Conservation (phyloP, 331 rosid species). For the Quercus tomentella region DNA sequence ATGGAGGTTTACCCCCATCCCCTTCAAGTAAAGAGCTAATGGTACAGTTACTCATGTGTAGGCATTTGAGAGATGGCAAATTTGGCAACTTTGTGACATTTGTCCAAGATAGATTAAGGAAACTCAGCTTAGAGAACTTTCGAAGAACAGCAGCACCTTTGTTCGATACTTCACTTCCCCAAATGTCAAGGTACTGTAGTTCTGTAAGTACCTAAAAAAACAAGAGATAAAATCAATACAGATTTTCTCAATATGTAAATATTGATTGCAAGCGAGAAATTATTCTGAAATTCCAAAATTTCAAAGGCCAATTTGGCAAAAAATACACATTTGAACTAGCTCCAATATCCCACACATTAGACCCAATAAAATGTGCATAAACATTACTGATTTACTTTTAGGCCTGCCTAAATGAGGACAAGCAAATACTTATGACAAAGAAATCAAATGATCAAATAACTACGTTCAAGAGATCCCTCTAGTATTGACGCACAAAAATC, state of each 20-base stretch:
- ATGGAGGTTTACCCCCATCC: conserved; percentile 46
- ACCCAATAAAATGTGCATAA: background rate
- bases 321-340: background rate
- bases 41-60: conserved; percentile 81
- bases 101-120: conserved; percentile 87
- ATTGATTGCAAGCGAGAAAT: background rate
- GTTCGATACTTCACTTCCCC: conserved; percentile 87
- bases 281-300: background rate
- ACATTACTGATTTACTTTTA: background rate
- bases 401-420: background rate
- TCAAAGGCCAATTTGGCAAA: no score
- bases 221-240: background rate
- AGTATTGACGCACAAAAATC: background rate
- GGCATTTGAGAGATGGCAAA: conserved; percentile 53
- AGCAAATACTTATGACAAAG: background rate
- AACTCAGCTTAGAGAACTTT: conserved; percentile 59
- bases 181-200: conserved; percentile 72
- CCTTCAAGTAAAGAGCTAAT: conserved; percentile 57
- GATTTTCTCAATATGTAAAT: background rate
- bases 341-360: background rate
- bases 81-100: conserved; percentile 62
- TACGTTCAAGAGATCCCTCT: background rate
- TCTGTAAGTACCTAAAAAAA: conserved; percentile 57
- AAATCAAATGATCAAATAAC: background rate
- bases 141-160: conserved; percentile 57